Percentiles rank a stretch among this genome's conserved stretches.
These are phyloP conservation scores for Paralagenidium karlingii DNA, from an alignment of 352 stramenopile species.

Conservation along the genomic window DNA sequence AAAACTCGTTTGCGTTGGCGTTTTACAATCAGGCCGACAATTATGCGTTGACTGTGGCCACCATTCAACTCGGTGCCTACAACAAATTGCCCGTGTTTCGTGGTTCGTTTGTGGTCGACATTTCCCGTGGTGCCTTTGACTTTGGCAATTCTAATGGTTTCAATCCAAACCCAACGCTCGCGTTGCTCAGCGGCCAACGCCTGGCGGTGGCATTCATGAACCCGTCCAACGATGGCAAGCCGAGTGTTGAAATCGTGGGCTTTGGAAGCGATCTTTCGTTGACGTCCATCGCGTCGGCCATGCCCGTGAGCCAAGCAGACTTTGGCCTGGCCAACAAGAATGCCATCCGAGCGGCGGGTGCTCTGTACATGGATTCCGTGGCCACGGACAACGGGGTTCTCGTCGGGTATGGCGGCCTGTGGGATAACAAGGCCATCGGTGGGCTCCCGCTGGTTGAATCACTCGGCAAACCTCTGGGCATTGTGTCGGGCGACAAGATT, in stretches of 20 bases:
- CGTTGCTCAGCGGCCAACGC: slow-evolving; percentile 31
- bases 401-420: too few species aligned
- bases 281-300: slow-evolving; percentile 26
- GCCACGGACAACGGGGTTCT: too few species aligned
- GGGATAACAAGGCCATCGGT: too few species aligned
- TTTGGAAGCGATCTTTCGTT: slow-evolving; percentile 48
- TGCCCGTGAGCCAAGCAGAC: slow-evolving; percentile 62
- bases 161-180: slow-evolving; percentile 52
- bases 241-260: slow-evolving; percentile 63
- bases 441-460: slow-evolving; percentile 63
- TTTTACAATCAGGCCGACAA: slow-evolving; percentile 67
- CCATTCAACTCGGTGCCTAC: slow-evolving; percentile 50
- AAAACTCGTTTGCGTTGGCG: slow-evolving; percentile 44
- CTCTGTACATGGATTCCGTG: too few species aligned
- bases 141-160: slow-evolving; percentile 54
- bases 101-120: slow-evolving; percentile 43
- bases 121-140: slow-evolving; percentile 44
- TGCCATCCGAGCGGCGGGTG: too few species aligned
- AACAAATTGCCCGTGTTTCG: slow-evolving; percentile 50
- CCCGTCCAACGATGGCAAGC: slow-evolving; percentile 52
- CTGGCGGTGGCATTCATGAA: slow-evolving; percentile 64
- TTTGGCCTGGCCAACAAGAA: too few species aligned
- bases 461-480: slow-evolving; percentile 48
- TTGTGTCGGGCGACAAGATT: too few species aligned
- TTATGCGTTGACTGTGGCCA: slow-evolving; percentile 54